These are phyloP conservation scores for Dendrobium huoshanense DNA, from an alignment of 106 monocot genomes.

Conservation along the genomic window DNA sequence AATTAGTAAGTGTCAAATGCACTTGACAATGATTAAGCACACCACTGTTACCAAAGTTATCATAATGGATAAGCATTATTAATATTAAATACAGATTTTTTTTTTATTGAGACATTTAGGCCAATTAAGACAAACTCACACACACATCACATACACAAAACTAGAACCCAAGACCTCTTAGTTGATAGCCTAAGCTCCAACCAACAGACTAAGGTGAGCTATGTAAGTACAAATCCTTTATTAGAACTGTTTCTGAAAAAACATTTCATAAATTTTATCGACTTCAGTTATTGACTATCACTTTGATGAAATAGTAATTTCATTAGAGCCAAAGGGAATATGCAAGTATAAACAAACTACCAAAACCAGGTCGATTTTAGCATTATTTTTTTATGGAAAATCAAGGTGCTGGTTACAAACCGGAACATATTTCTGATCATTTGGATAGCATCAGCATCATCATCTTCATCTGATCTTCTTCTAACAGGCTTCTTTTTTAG, in stretches of 20 bases:
- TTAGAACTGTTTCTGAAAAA: neutral
- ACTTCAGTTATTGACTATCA: neutral
- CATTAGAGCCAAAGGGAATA: neutral
- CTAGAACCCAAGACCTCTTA: no score
- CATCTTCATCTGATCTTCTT: constrained; percentile 37
- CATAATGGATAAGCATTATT: neutral
- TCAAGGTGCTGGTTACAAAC: constrained; percentile 17
- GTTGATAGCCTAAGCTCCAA: no score
- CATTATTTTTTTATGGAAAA: neutral
- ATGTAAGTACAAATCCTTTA: neutral
- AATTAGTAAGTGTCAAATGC: neutral
- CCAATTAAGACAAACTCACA: no score
- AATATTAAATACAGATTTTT: neutral
- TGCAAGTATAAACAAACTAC: neutral
- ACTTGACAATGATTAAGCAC: neutral
- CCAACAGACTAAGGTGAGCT: no score
- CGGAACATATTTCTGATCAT: constrained; percentile 60
- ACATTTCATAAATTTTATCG: neutral
- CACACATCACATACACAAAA: no score
- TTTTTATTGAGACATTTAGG: no score
- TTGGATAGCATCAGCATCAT: constrained; percentile 37
- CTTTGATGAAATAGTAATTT: neutral
- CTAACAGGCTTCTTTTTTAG: constrained; percentile 34
- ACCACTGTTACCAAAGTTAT: neutral
- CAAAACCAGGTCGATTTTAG: neutral